These are phyloP conservation scores for Cladobotryum mycophilum DNA, from an alignment of 2,329 filamentous ascomycete species.

Conservation along the genomic window DNA sequence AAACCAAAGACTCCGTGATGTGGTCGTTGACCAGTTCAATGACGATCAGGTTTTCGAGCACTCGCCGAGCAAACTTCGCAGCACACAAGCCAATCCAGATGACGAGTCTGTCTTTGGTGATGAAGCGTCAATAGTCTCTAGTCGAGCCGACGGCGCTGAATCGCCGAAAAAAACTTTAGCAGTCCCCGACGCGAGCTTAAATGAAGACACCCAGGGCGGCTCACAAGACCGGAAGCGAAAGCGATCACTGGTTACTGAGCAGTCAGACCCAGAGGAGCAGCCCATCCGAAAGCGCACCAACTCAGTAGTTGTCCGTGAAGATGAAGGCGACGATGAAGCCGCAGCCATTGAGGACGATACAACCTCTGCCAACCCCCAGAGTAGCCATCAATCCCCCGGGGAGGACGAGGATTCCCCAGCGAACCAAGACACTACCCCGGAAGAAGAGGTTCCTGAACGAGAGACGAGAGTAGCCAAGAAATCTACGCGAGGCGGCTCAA, in stretches of 20 bases:
- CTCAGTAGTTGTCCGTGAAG: slow-evolving; percentile 34
- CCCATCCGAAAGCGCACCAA: slow-evolving; percentile 49
- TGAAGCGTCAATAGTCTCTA: slow-evolving; percentile 29
- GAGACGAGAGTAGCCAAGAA: slow-evolving; percentile 33
- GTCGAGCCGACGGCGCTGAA: slow-evolving; percentile 31
- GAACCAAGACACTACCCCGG: slow-evolving; percentile 22
- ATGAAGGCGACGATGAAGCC: slow-evolving; percentile 26
- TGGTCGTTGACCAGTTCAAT: slow-evolving; percentile 51
- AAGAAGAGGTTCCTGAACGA: slow-evolving; percentile 26
- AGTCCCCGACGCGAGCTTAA: slow-evolving; percentile 21
- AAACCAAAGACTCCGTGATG: slow-evolving; percentile 55
- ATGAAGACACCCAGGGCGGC: slow-evolving; percentile 28
- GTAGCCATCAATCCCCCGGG: slow-evolving; percentile 35
- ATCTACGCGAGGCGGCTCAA: slow-evolving; percentile 36
- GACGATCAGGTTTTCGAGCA: slow-evolving; percentile 52
- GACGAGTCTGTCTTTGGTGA: slow-evolving; percentile 38
- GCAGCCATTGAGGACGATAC: slow-evolving; percentile 31
- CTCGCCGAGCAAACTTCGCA: slow-evolving; percentile 72
- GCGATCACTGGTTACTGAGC: slow-evolving; percentile 40
- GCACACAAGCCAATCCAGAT: slow-evolving; percentile 33
- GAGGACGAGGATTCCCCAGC: slow-evolving; percentile 40
- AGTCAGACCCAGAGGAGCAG: slow-evolving; percentile 40
- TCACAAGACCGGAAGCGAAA: slow-evolving; percentile 43
- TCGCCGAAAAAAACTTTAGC: slow-evolving; percentile 29
- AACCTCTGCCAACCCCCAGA: slow-evolving; percentile 28